Evolutionary conservation across 2,329 filamentous ascomycete species (phyloP), one percentile per base, ranked within the genome.

Genomic region (Xylariales sp.): DNA sequence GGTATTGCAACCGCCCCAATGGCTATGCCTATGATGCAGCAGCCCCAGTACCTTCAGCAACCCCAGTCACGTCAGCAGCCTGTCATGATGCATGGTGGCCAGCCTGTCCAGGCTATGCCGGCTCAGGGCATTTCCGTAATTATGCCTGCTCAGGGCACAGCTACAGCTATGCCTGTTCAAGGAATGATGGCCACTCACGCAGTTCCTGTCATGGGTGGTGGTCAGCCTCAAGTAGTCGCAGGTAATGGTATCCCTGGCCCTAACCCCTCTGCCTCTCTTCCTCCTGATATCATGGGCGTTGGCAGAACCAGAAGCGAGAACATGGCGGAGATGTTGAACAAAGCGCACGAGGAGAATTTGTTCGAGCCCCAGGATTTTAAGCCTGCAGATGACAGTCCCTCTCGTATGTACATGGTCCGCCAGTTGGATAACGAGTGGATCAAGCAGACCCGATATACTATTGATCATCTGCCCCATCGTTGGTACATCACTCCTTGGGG

Each of bases 301-400:
- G 75, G 75, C 47, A 69, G 67, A 48, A 80, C 75, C 2, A 59
- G 62, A 25, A 56, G 54, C 42, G 74, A 80, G 55, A 57, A 71
- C 32, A 60, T 65, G 24, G 55, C 69, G 15, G 66, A 72, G 43
- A 70, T 74, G 55, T 57, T 68, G 32, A 62, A 73, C 51, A 68
- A 73, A 47, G 70, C 73, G n/a, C 55, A 69, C 45, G 58, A 63
- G 48, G 74, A 73, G 57, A 65, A 67, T 50, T 62, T 74, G 49
- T 69, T 73, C 49, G 71, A 78, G 57, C 70, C 74, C 12, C 78
- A 82, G 65, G 77, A 81, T 51, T 78, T 82, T 56, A 77, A 80
- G 60, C 80, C 80, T 2, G 68, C 70, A 15, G 78, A 82, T 53
- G 71, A 78, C 48, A 73, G 81, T 59, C 71, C 74, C 28, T 69